Evolutionary conservation across 2,329 filamentous ascomycete genomes (phyloP), one percentile per base, ranked within the genome.

Genomic region (Chaetothyriales sp.): DNA sequence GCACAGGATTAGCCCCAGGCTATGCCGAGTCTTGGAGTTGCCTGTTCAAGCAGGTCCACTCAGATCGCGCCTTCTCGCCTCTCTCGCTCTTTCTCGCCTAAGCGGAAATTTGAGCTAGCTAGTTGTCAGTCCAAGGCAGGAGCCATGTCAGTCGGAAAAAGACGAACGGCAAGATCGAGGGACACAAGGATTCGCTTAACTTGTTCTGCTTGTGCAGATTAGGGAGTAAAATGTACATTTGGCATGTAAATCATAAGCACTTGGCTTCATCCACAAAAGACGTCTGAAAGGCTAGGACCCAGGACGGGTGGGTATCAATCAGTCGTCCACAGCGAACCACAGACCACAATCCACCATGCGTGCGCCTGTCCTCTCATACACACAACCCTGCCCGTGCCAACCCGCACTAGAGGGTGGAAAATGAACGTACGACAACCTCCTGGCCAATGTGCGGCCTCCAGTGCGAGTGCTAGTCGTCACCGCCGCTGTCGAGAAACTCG

Each of bases 401-500:
- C 22, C 22, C 6, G 22, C 22, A 6, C 22, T 25, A 25, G 22
- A 25, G 3, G 22, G 22, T 25, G 22, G 22, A 25, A 25, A 25
- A 25, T 6, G 22, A 25, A 25, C 3, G 6, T 3, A 25, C 3
- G 22, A 25, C 22, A 25, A 25, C 3, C 22, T 25, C 22, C 22
- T 25, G 22, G 22, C 22, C 22, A 25, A 25, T 25, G 22, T 25
- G 6, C 22, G 22, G 22, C 22, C 22, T 25, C 22, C 22, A 25
- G 22, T 25, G 22, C 3, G 28, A 32, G 10, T 32, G 28, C 28
- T 44, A 25, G 8, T 44, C 43, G 9, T 25, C 43, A 19, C n/a
- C 56, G 18, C 52, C 56, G 5, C 55, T 53, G 39, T 49, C 60
- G 47, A 60, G 51, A 48, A 62, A 61, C 44, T 62, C 61, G 49